phyloP scores from a whole-genome alignment of 768 basidiomycete species.

The Boletus rubroflammeus region DNA sequence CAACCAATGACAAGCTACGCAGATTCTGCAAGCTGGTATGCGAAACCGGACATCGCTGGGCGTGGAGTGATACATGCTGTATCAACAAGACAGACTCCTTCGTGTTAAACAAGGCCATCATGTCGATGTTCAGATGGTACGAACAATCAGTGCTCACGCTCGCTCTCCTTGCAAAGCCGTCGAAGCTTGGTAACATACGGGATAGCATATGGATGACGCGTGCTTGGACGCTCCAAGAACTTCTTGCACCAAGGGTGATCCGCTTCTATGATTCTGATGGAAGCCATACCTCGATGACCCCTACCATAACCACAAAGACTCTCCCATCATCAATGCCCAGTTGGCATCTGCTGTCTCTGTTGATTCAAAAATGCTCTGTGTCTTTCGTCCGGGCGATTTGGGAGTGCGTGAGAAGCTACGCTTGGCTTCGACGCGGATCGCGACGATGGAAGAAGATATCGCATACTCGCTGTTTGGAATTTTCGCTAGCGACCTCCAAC shows the following conservation, averaged over 20 bases:
- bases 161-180: not conserved
- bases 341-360: conserved; percentile 1
- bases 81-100: not conserved
- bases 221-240: conserved; percentile 6
- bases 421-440: not conserved
- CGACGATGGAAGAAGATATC: not conserved
- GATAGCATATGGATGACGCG: conserved; percentile 7
- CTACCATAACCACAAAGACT: not conserved
- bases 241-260: conserved; percentile 4
- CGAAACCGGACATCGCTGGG: conserved; percentile 1
- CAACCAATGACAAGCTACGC: conserved; percentile 1
- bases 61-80: conserved; percentile 5
- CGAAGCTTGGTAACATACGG: not conserved
- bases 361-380: not conserved
- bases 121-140: conserved; percentile 9
- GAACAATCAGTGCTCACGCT: not conserved
- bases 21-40: not conserved
- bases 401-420: conserved; percentile 1
- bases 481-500: conserved; percentile 1
- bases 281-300: conserved; percentile 1
- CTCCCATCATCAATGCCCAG: not conserved
- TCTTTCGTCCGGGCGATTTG: not conserved
- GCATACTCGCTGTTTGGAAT: conserved; percentile 4
- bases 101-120: not conserved
- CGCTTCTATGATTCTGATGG: conserved; percentile 8